Base-by-base conservation (phyloP, 2,329 filamentous ascomycete species). In the Leptographium radiaticola region DNA sequence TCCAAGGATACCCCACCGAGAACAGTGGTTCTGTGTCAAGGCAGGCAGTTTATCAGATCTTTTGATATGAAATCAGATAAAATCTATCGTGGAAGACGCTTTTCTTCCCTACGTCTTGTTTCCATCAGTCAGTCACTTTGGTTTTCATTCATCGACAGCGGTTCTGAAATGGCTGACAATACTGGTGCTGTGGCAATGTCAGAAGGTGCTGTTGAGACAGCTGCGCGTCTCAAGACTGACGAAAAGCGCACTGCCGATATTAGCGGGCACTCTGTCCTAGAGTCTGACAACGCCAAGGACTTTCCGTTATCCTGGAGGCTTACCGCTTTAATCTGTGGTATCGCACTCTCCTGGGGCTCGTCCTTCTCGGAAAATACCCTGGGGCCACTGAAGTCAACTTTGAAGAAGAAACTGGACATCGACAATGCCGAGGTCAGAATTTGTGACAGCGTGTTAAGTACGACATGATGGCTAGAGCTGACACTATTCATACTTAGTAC, bases 311-410 rank as follows among this genome's bases (percentile, higher is more conserved):
- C 53, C 2, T 62, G 61, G 61, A 62, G 62, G 40, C 38, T 59
- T 7, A 59, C 51, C 1, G 62, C 61, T 13, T 59, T 63, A 13
- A 31, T 50, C 20, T 60, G 59, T 38, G 60, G 60, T 42, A 46
- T 63, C 16, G 53, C 53, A 11, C 57, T 63, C 20, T 63, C 61
- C 16, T 62, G 59, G 57, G 61, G 60, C 30, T 63, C 61, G 9
- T 63, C 60, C 0, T 62, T 63, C 38, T 61, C 60, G 0, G 61
- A 62, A 47, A 63, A 61, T 15, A 62, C 59, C 0, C 56, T 63
- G 0, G 62, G 62, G 0, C 62, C 62, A 1, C 56, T 63, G 12
- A 62, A 63, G 56, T 55, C 44, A 18, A 62, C 61, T 16, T 36
- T 56, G 18, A 51, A 40, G 18, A 52, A 52, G n/a, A 51, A 63